Percentiles rank a stretch among this genome's conserved stretches.
Evolutionary conservation across 768 basidiomycete genomes (phyloP).

Genomic region (Boletus tylopilopsis): DNA sequence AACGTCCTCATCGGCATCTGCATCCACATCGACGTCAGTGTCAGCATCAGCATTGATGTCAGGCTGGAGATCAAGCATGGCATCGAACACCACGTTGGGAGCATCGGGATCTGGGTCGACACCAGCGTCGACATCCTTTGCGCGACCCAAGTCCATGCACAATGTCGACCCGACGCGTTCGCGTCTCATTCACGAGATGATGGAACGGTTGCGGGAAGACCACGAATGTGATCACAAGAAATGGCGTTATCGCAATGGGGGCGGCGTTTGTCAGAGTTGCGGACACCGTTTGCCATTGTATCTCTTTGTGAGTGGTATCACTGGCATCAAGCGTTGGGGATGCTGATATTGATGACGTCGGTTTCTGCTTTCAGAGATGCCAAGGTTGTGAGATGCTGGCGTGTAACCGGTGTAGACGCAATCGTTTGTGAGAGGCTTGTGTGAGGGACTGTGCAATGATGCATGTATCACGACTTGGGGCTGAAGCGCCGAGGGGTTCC

Average conservation of each 20-base stretch:
- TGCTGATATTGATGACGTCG: not conserved
- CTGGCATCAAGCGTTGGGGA: not conserved
- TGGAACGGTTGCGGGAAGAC: conserved; percentile 42
- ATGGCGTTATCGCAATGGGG: conserved; percentile 45
- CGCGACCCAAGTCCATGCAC: not conserved
- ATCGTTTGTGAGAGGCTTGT: conserved; percentile 28
- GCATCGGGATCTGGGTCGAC: not conserved
- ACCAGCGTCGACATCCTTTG: not conserved
- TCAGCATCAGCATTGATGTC: not conserved
- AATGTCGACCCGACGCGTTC: conserved; percentile 5
- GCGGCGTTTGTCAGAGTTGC: conserved; percentile 47
- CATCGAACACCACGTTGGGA: not conserved
- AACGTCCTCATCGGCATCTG: not conserved
- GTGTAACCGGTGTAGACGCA: conserved; percentile 36
- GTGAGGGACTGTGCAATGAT: too few species aligned
- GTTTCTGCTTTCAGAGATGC: conserved; percentile 27
- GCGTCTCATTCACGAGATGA: conserved; percentile 28
- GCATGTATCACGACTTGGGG: too few species aligned
- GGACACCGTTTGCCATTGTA: conserved; percentile 36
- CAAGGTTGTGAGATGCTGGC: conserved; percentile 30
- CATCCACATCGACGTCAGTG: not conserved
- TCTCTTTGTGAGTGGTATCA: conserved; percentile 42
- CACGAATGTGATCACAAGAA: conserved; percentile 49
- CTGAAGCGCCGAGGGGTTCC: too few species aligned
- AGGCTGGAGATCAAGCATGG: not conserved